These are phyloP conservation scores for Zymoseptoria tritici DNA, from an alignment of 2,329 filamentous ascomycete species.

Conservation along the genomic window DNA sequence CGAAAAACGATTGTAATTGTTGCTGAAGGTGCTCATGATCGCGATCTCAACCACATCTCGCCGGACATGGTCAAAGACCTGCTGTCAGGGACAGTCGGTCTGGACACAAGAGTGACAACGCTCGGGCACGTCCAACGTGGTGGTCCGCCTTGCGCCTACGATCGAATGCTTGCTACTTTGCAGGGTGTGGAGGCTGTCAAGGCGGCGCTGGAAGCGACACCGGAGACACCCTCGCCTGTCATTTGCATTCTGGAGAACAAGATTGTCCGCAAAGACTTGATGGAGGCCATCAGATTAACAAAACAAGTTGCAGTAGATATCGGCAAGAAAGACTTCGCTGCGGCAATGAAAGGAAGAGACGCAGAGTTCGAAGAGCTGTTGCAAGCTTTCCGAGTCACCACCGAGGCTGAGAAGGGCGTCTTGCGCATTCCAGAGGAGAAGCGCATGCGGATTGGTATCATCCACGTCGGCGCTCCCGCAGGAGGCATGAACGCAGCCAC, in stretches of 20 bases:
- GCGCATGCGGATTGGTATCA: slow-evolving; percentile 89
- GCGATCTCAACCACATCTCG: slow-evolving; percentile 73
- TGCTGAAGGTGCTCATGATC: slow-evolving; percentile 87
- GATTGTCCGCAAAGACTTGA: slow-evolving; percentile 80
- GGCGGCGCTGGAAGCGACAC: slow-evolving; percentile 80
- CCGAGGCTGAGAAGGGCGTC: slow-evolving; percentile 66
- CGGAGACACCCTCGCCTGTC: slow-evolving; percentile 83
- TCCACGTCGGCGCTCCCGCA: slow-evolving; percentile 92
- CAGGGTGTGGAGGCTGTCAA: slow-evolving; percentile 93
- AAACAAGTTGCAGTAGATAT: slow-evolving; percentile 79
- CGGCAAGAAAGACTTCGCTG: slow-evolving; percentile 74
- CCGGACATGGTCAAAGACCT: slow-evolving; percentile 78
- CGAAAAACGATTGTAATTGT: slow-evolving; percentile 97
- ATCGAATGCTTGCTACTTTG: slow-evolving; percentile 84
- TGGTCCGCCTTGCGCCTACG: slow-evolving; percentile 85
- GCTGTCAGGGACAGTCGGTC: slow-evolving; percentile 68
- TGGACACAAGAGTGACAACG: slow-evolving; percentile 92
- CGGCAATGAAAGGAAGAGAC: slow-evolving; percentile 81
- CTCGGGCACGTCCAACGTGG: slow-evolving; percentile 96
- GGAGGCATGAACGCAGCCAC: slow-evolving; percentile 98
- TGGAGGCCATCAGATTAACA: slow-evolving; percentile 81
- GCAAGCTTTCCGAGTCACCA: slow-evolving; percentile 83
- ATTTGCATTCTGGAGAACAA: slow-evolving; percentile 98
- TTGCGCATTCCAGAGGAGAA: slow-evolving; percentile 62
- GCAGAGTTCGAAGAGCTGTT: slow-evolving; percentile 92